phyloP scores from a whole-genome alignment of 2,329 filamentous ascomycete species.

The Pyricularia pennisetigena region DNA sequence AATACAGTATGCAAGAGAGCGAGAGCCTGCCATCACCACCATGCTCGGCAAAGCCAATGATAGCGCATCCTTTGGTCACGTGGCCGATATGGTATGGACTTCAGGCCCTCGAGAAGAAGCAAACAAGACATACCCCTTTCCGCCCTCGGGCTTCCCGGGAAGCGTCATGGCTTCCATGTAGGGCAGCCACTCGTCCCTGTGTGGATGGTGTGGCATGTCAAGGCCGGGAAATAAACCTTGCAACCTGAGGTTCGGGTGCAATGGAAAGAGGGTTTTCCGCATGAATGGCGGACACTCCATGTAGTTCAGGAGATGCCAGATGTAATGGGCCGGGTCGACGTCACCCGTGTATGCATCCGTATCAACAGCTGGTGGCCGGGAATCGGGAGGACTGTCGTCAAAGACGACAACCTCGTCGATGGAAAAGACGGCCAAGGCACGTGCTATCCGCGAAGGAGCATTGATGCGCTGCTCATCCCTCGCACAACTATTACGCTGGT shows the following conservation, averaged over 20 bases:
- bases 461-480: conserved; percentile 68
- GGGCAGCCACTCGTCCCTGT: conserved; percentile 65
- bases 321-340: conserved; percentile 68
- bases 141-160: conserved; percentile 27
- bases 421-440: conserved; percentile 72
- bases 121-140: conserved; percentile 20
- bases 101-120: neutral
- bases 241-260: conserved; percentile 67
- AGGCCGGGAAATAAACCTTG: conserved; percentile 67
- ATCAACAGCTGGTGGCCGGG: conserved; percentile 37
- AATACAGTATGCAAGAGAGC: conserved; percentile 11
- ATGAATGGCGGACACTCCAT: conserved; percentile 80
- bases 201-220: conserved; percentile 78
- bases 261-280: conserved; percentile 62
- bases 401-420: conserved; percentile 80
- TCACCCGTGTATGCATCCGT: conserved; percentile 54
- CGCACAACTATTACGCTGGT: conserved; percentile 40
- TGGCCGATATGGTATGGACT: no score
- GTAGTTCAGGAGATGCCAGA: conserved; percentile 69
- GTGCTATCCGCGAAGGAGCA: conserved; percentile 66
- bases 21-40: neutral
- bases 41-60: neutral
- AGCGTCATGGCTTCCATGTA: conserved; percentile 71
- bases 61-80: no score
- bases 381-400: conserved; percentile 50